Conservation (phyloP, 192 early-diverging fungal genomes). For the Coemansia sp. region DNA sequence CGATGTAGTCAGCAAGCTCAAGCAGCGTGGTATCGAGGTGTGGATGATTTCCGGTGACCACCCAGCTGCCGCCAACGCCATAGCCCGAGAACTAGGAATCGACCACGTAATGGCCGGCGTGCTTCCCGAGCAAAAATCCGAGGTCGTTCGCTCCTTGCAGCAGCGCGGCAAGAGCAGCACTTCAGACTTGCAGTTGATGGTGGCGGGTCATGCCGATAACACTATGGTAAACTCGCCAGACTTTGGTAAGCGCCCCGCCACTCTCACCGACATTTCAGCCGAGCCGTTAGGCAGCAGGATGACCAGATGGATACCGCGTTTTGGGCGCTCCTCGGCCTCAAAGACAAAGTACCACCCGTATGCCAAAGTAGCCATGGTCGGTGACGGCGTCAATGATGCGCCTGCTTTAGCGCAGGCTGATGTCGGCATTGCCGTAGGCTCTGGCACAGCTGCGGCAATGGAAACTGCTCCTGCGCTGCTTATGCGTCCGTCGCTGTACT, state of each 20-base stretch:
- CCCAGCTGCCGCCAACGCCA: conserved; percentile 74
- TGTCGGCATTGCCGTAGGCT: conserved; percentile 89
- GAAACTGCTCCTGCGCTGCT: conserved; percentile 88
- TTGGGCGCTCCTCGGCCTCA: neutral
- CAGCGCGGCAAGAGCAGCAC: conserved; percentile 26
- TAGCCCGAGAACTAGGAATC: conserved; percentile 82
- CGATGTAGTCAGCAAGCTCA: conserved; percentile 70
- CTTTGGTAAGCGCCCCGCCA: neutral
- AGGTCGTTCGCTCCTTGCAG: conserved; percentile 75
- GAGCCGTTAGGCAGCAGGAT: neutral
- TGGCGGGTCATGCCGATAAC: neutral
- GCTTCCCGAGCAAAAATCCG: conserved; percentile 86
- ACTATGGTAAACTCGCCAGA: conserved; percentile 4
- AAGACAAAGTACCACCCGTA: conserved; percentile 28
- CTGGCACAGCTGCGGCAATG: conserved; percentile 89
- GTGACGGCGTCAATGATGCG: conserved; percentile 97
- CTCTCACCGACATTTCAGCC: neutral
- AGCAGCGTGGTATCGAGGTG: conserved; percentile 75
- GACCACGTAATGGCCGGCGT: conserved; percentile 90
- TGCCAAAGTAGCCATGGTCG: conserved; percentile 83
- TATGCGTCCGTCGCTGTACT: conserved; percentile 75
- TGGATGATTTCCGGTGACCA: conserved; percentile 96
- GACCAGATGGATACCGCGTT: neutral
- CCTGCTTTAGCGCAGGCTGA: conserved; percentile 89
- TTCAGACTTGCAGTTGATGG: neutral